phyloP scores from a whole-genome alignment of 768 basidiomycete species.

The Rhodotorula kratochvilovae region DNA sequence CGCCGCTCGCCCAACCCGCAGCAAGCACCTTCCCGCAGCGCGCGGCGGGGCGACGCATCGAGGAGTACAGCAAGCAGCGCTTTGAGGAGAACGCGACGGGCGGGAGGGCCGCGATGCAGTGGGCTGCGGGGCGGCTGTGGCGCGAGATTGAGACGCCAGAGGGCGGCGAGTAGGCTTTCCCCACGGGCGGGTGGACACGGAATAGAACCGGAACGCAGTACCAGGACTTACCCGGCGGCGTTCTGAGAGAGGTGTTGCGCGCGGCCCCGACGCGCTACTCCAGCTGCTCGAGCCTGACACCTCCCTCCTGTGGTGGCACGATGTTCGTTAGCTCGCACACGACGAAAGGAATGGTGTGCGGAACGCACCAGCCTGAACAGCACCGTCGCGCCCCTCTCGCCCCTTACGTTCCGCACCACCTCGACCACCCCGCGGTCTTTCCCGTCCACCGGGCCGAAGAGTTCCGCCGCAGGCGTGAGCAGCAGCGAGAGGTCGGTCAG shows the following conservation, averaged over 20 bases:
- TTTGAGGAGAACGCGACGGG: constrained; percentile 33
- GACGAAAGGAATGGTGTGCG: neutral
- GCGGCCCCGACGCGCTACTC: neutral
- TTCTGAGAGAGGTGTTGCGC: no score
- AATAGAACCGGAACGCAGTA: no score
- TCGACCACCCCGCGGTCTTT: neutral
- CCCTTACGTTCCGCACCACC: constrained; percentile 6
- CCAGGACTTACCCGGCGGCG: no score
- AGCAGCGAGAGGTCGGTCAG: constrained; percentile 11
- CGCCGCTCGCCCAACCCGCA: constrained; percentile 8
- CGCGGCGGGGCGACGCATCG: constrained; percentile 24
- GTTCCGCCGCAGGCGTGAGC: neutral
- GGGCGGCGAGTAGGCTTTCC: constrained; percentile 1
- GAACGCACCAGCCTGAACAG: neutral
- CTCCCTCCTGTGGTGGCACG: neutral
- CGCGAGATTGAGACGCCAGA: neutral
- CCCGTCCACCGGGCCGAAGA: constrained; percentile 5
- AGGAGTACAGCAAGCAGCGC: constrained; percentile 25
- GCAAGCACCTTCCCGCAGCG: constrained; percentile 23
- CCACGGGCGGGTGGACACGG: no score
- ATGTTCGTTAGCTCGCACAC: no score
- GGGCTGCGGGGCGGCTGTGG: constrained; percentile 26
- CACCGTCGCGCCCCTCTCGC: neutral
- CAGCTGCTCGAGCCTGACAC: neutral
- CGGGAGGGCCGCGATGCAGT: constrained; percentile 34